Evolutionary conservation across 768 basidiomycete genomes (phyloP).

Genomic region (Tricholoma saponaceum): DNA sequence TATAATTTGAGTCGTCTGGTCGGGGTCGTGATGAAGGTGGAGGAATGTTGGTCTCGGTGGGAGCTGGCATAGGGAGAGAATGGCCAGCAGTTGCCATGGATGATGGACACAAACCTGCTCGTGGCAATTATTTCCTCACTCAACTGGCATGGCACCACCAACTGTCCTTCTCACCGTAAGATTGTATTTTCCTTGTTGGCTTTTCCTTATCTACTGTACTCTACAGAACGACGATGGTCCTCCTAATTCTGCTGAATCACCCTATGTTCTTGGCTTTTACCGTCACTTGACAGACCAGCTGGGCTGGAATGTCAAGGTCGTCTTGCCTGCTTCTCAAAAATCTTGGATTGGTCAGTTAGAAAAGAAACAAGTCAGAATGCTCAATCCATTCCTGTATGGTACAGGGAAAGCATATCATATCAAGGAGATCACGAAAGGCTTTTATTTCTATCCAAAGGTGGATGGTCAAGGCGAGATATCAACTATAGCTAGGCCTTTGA

Average conservation of each 20-base stretch:
- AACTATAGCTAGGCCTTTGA: slow-evolving; percentile 55
- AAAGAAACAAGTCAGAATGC: neutral
- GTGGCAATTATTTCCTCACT: neutral
- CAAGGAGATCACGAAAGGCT: slow-evolving; percentile 63
- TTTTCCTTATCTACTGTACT: neutral
- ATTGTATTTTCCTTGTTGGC: neutral
- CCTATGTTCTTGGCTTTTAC: slow-evolving; percentile 72
- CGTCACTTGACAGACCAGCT: slow-evolving; percentile 52
- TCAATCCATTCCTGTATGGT: neutral
- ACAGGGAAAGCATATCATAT: slow-evolving; percentile 81
- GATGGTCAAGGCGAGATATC: slow-evolving; percentile 73
- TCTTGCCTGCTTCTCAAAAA: slow-evolving; percentile 77
- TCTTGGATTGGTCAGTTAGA: slow-evolving; percentile 74
- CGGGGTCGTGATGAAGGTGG: no score
- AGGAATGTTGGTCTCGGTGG: neutral
- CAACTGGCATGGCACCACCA: slow-evolving; percentile 15
- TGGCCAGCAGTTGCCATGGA: slow-evolving; percentile 1
- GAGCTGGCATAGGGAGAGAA: slow-evolving; percentile 16
- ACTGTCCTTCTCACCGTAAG: slow-evolving; percentile 39
- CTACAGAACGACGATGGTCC: slow-evolving; percentile 82
- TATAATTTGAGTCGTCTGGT: slow-evolving; percentile 6
- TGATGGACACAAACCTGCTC: neutral
- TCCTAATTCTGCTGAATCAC: slow-evolving; percentile 59
- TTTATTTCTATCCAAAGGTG: slow-evolving; percentile 72
- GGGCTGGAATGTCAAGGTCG: slow-evolving; percentile 78